These are phyloP conservation scores for Nakaseomyces sp. DNA, from an alignment of 1,139 yeast genomes.

Conservation along the genomic window DNA sequence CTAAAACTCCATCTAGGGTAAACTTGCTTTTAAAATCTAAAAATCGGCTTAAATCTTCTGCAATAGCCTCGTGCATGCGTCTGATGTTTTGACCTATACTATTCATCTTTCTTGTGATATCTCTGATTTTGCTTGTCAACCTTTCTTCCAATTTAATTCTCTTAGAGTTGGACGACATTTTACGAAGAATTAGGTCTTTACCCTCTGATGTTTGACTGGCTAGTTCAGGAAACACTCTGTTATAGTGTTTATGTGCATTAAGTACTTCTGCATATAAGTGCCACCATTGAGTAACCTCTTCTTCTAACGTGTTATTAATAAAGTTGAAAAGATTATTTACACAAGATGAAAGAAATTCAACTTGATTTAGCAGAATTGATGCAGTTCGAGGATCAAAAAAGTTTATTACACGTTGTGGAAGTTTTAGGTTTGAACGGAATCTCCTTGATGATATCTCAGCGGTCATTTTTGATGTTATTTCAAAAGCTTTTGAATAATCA, in stretches of 20 bases:
- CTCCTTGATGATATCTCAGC: conserved; percentile 9
- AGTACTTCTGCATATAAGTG: conserved; percentile 33
- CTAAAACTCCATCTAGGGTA: conserved; percentile 30
- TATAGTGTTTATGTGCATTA: conserved; percentile 28
- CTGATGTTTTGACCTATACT: conserved; percentile 19
- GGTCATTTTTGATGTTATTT: conserved; percentile 17
- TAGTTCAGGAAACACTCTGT: conserved; percentile 20
- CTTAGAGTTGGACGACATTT: conserved; percentile 16
- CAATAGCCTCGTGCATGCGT: conserved; percentile 46
- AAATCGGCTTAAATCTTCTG: conserved; percentile 54
- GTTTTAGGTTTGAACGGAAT: conserved; percentile 1
- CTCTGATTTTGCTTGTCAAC: conserved; percentile 27
- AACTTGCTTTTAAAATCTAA: conserved; percentile 42
- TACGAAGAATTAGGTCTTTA: not conserved
- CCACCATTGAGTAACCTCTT: conserved; percentile 46
- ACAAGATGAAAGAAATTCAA: conserved; percentile 21
- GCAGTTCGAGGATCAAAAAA: conserved; percentile 11
- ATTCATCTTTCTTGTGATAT: conserved; percentile 12
- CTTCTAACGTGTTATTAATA: conserved; percentile 35
- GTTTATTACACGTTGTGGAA: not conserved
- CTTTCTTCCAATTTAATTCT: conserved; percentile 33
- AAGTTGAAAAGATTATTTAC: conserved; percentile 35
- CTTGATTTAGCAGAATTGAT: conserved; percentile 14
- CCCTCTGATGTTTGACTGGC: conserved; percentile 5
- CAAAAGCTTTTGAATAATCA: conserved; percentile 33